A percentile compares a stretch with the other conserved stretches of the same genome.
Evolutionary conservation across 2,329 filamentous ascomycete genomes (phyloP).

Genomic region (Colletotrichum sp.): DNA sequence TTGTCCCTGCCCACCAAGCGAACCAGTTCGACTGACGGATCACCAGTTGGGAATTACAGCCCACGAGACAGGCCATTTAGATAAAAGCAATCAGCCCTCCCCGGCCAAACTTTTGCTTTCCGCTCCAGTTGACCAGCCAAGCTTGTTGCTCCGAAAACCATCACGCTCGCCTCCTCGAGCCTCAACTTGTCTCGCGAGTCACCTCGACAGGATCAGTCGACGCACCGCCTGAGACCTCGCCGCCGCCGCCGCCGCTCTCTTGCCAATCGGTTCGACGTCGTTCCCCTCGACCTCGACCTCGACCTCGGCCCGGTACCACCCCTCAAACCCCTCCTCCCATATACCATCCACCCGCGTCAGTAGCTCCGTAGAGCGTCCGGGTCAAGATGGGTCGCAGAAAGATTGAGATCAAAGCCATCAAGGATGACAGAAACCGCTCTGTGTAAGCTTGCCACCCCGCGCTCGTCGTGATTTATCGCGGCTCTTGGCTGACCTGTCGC

Average conservation of each 20-base stretch:
- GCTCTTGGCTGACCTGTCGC: slow-evolving; percentile 4
- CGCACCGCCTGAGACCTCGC: slow-evolving; percentile 14
- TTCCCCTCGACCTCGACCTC: not conserved
- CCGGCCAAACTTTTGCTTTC: slow-evolving; percentile 10
- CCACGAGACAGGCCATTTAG: slow-evolving; percentile 15
- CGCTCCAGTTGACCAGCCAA: slow-evolving; percentile 8
- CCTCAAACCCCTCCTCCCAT: not conserved
- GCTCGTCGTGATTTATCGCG: not conserved
- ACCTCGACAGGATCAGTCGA: not conserved
- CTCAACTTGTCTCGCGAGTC: slow-evolving; percentile 9
- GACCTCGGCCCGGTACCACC: not conserved
- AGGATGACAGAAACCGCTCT: slow-evolving; percentile 96
- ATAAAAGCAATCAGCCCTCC: slow-evolving; percentile 19
- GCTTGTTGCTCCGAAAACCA: slow-evolving; percentile 5
- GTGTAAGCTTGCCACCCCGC: slow-evolving; percentile 71
- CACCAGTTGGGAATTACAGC: slow-evolving; percentile 5
- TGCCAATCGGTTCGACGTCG: not conserved
- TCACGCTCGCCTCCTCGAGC: slow-evolving; percentile 2
- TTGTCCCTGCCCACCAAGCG: not conserved
- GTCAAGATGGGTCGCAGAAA: slow-evolving; percentile 91
- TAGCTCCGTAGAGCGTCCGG: not conserved
- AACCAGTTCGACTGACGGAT: slow-evolving; percentile 15
- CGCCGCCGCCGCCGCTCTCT: slow-evolving; percentile 6
- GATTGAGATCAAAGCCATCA: slow-evolving; percentile 99
- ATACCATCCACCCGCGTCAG: not conserved